phyloP scores from a whole-genome alignment of 306 rosid genomes.

The Styphnolobium japonicum region DNA sequence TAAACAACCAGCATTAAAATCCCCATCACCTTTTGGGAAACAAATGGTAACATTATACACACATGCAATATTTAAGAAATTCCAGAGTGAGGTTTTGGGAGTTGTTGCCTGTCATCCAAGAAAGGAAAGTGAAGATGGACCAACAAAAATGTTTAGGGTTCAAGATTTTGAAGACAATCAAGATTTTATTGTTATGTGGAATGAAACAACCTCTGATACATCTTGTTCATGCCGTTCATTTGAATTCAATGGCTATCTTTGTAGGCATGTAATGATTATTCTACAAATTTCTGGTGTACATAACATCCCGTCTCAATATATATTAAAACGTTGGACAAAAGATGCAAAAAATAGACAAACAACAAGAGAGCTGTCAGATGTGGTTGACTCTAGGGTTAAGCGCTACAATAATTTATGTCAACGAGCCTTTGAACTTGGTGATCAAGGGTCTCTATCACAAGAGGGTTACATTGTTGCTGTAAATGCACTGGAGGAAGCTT shows the following conservation, averaged over 20 bases:
- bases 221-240: conserved; percentile 57
- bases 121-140: conserved; percentile 61
- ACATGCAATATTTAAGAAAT: conserved; percentile 60
- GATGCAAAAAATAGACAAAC: conserved; percentile 62
- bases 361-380: conserved; percentile 40
- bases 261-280: conserved; percentile 80
- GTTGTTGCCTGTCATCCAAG: conserved; percentile 79
- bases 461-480: conserved; percentile 53
- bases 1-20: conserved; percentile 55
- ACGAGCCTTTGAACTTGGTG: conserved; percentile 53
- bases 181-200: conserved; percentile 56
- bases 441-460: conserved; percentile 63
- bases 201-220: conserved; percentile 49
- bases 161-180: conserved; percentile 63
- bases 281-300: conserved; percentile 67
- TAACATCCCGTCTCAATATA: conserved; percentile 60
- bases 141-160: conserved; percentile 40
- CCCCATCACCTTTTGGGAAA: conserved; percentile 88
- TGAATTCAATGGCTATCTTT: conserved; percentile 78
- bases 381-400: conserved; percentile 40
- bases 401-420: conserved; percentile 57
- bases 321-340: conserved; percentile 76
- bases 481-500: conserved; percentile 60
- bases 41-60: conserved; percentile 62
- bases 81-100: conserved; percentile 78